Base-by-base conservation (phyloP, 2,329 filamentous ascomycete genomes). In the Ascomycota sp. region DNA sequence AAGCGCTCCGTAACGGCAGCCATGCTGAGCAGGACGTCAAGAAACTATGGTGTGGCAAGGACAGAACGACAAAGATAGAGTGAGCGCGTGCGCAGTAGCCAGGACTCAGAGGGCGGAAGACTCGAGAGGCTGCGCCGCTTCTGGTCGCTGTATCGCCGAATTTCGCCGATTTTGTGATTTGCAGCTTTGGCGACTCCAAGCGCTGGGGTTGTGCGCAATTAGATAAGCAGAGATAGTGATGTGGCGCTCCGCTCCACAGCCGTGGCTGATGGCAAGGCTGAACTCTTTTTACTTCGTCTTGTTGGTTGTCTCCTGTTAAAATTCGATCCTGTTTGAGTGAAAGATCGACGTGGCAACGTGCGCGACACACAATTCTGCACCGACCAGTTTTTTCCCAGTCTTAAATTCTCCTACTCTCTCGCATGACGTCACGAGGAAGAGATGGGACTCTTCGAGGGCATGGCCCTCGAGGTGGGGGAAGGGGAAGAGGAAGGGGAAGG, bases 1-100 rank as follows among this genome's bases (percentile, higher is more conserved):
- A 92, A 95, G 43, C 79, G 77, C 56, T 86, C 78, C 49, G 71
- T 66, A 55, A 74, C 63, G 51, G 70, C 63, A 56, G 81, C 76
- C 83, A 92, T 92, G 59, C 50, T 83, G 68, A 58, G 60, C 56
- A 55, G 43, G 44, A 36, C 43, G 37, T 35, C 38, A 34, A 38
- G 35, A 38, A 39, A 39, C 36, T 43, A 40, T 39, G 37, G 41
- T 39, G 35, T 37, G 35, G 36, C 36, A 35, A 37, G 34, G 31
- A 29, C 33, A 38, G 31, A 13, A 7, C 11, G 25, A 27, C n/a
- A 12, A n/a, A 10, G 16, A 9, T 27, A 33, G 34, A 37, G 38
- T 35, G 39, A 40, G 37, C 38, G 35, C 37, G 35, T 36, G 39
- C 38, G 37, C 33, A 37, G 34, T 36, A 38, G 38, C 34, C 32